A percentile compares a stretch with the other conserved stretches of the same genome.
Conservation (phyloP, 805 yeast species). For the Ogataea paraovalis region DNA sequence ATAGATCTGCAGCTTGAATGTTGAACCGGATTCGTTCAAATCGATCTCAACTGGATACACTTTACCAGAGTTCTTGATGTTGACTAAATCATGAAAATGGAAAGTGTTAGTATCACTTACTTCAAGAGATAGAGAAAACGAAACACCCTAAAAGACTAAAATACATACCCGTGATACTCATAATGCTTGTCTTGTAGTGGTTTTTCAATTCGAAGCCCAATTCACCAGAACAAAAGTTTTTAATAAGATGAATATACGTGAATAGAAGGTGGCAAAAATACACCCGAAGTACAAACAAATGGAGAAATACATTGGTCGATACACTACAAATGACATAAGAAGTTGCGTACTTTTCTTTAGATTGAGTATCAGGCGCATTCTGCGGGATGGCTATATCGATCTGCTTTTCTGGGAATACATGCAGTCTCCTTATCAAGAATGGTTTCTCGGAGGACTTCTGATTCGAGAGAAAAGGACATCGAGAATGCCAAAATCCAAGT, state of each 20-base stretch:
- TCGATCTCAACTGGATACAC: constrained; percentile 55
- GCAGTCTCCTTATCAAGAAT: too few relatives aligned
- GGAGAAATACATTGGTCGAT: background rate
- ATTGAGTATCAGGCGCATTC: too few relatives aligned
- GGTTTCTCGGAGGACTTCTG: too few relatives aligned
- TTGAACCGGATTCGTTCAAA: constrained; percentile 51
- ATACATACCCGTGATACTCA: background rate
- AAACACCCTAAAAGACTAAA: too few relatives aligned
- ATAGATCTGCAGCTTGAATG: constrained; percentile 65
- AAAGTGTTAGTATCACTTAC: background rate
- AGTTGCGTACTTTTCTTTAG: background rate
- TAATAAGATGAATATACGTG: too few relatives aligned
- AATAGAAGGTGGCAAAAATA: constrained; percentile 1
- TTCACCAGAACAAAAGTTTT: too few relatives aligned
- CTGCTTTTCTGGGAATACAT: too few relatives aligned
- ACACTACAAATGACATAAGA: background rate
- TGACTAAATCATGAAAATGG: constrained; percentile 25
- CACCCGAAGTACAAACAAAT: background rate
- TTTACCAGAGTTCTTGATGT: constrained; percentile 67
- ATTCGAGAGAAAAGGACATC: background rate
- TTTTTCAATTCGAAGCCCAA: too few relatives aligned
- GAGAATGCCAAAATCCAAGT: background rate
- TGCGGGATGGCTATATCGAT: too few relatives aligned
- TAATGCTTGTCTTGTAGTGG: background rate
- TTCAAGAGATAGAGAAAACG: background rate